Base-by-base conservation (phyloP, 129 eudicot species). In the Oenanthe sinensis region DNA sequence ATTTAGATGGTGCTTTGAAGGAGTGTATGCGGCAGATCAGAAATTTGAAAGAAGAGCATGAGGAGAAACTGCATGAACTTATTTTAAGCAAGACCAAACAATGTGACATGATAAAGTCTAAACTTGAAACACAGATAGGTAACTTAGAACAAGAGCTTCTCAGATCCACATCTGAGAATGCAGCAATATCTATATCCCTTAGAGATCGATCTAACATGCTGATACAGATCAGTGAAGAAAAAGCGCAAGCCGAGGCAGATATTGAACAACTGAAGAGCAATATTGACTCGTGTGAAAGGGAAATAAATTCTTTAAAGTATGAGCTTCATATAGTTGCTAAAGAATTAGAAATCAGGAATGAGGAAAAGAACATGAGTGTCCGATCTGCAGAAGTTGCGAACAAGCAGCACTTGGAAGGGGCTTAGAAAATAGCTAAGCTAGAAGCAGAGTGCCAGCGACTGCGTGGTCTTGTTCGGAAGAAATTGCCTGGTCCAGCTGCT, bases 401-500 rank as follows among this genome's bases (percentile, higher is more conserved):
- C 82, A 92, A 90, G 74, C 97, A 96, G 83, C 95, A 96, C 49
- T n/a, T 80, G 77, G 99, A 96, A 83, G 93, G 95, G 14, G 97
- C 87, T 16, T 92, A 90, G 86, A 96, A 96, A 80, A 90, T 96
- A 70, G 88, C 97, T 39, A 96, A 96, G 85, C 83, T 96, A 46
- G 99, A 96, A 86, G 97, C 97, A 3, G 99, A 96, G 85, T 96
- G 99, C 78, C 99, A 96, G 82, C 87, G 99, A 69, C 77, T 96
- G 73, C 89, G 99, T 24, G 99, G 97, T 80, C 97, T 96, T 72
- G 99, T 96, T 19, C 83, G 93, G 75, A 96, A 96, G 89, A 96
- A 96, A 83, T 79, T 96, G 83, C 99, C 99, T 46, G 99, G 99
- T 55, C 99, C 99, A 20, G 99, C 99, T 40, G 99, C 99, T 24